phyloP scores from a whole-genome alignment of 805 yeast genomes.

The Ogataea zsoltii region DNA sequence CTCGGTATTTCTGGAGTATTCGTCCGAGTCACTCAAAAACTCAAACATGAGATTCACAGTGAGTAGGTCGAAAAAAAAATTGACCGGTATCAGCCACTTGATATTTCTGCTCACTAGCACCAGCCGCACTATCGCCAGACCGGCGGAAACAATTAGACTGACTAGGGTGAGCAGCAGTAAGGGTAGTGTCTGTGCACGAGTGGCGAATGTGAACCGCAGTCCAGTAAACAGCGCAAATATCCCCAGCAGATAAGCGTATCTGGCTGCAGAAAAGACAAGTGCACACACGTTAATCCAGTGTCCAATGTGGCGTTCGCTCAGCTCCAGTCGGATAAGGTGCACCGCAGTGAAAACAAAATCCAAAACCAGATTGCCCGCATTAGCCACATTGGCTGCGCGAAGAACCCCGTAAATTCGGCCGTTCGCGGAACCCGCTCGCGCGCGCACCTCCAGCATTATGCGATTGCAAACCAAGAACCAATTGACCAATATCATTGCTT shows the following conservation, averaged over 20 bases:
- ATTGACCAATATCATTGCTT: constrained; percentile 49
- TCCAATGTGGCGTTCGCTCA: neutral
- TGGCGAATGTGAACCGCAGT: constrained; percentile 43
- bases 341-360: constrained; percentile 8
- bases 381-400: constrained; percentile 6
- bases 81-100: constrained; percentile 49
- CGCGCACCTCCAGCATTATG: constrained; percentile 12
- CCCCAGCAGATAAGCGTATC: constrained; percentile 32
- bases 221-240: constrained; percentile 40
- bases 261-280: constrained; percentile 31
- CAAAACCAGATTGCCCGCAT: constrained; percentile 9
- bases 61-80: constrained; percentile 49
- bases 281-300: constrained; percentile 33
- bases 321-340: neutral
- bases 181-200: constrained; percentile 46
- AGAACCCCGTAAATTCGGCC: constrained; percentile 7
- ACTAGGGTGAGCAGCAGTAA: constrained; percentile 43
- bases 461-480: constrained; percentile 35
- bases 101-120: constrained; percentile 38
- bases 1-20: constrained; percentile 51
- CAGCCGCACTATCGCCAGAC: constrained; percentile 27
- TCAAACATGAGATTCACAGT: constrained; percentile 63
- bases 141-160: constrained; percentile 38
- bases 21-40: constrained; percentile 58
- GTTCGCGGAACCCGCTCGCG: constrained; percentile 6